Evolutionary conservation across 331 rosid genomes (phyloP).

Genomic region (Rhamnella rubrinervis): DNA sequence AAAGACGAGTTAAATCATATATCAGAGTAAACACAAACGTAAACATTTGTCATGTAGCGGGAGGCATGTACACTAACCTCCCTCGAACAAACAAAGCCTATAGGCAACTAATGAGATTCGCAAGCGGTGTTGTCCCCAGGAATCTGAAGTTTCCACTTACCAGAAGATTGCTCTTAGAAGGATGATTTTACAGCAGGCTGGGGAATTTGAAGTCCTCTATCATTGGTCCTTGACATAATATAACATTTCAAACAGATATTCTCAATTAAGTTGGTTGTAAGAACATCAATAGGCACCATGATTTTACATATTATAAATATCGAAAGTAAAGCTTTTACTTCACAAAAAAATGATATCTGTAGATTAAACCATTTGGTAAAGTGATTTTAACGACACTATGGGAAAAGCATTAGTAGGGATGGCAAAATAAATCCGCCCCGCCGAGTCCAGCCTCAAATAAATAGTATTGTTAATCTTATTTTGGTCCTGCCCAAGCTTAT

Average conservation of each 20-base stretch:
- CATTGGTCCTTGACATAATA: constrained; percentile 48
- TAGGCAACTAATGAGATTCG: constrained; percentile 69
- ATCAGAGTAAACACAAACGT: background rate
- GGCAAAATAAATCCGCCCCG: background rate
- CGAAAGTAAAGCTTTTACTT: too few relatives aligned
- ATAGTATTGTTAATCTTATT: constrained; percentile 13
- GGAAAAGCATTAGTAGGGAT: background rate
- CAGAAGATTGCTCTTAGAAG: constrained; percentile 59
- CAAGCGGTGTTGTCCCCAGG: constrained; percentile 44
- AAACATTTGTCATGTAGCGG: background rate
- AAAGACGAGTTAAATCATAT: background rate
- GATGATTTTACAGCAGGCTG: constrained; percentile 48
- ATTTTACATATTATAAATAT: background rate
- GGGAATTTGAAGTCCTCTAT: constrained; percentile 57
- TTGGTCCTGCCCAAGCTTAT: constrained; percentile 26
- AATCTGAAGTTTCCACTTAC: constrained; percentile 65
- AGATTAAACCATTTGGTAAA: too few relatives aligned
- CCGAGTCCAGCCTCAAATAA: background rate
- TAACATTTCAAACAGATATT: too few relatives aligned
- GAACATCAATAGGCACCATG: background rate
- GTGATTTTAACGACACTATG: too few relatives aligned
- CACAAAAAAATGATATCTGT: too few relatives aligned
- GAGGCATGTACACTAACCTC: constrained; percentile 48
- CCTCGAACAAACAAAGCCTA: constrained; percentile 81
- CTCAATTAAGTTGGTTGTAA: too few relatives aligned